Percentiles rank a stretch among this genome's conserved stretches.
phyloP scores from a whole-genome alignment of 805 yeast species.

The Saturnispora kantuleensis region DNA sequence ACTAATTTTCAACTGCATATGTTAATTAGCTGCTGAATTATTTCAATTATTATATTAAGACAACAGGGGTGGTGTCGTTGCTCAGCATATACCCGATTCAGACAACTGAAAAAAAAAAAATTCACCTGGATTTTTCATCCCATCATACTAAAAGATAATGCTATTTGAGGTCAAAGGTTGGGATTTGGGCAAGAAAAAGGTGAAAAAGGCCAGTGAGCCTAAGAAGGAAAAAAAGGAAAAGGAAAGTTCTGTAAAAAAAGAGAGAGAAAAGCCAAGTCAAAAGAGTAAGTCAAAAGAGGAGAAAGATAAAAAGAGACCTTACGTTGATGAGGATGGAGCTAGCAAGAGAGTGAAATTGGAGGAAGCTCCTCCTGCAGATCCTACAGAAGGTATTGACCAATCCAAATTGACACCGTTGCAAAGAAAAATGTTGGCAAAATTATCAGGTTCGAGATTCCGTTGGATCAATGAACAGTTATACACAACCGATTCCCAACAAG shows the following conservation, averaged over 20 bases:
- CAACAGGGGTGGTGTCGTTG: not conserved
- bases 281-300: conserved; percentile 8
- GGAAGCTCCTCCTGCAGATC: conserved; percentile 10
- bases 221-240: conserved; percentile 12
- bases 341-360: conserved; percentile 1
- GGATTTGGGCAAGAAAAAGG: conserved; percentile 49
- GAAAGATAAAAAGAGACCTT: not conserved
- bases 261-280: conserved; percentile 7
- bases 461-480: conserved; percentile 98
- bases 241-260: conserved; percentile 11
- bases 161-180: conserved; percentile 78
- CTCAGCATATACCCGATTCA: not conserved
- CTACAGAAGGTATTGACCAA: conserved; percentile 19
- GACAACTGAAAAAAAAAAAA: not conserved
- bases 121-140: not conserved
- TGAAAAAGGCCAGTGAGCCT: conserved; percentile 34
- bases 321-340: too few relatives aligned
- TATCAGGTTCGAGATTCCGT: conserved; percentile 90
- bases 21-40: not conserved
- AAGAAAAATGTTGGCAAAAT: conserved; percentile 89
- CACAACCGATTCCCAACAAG: conserved; percentile 71
- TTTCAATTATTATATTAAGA: not conserved
- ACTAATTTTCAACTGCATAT: too few relatives aligned
- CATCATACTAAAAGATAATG: not conserved
- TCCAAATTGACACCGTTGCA: conserved; percentile 72